phyloP scores from a whole-genome alignment of 805 yeast species.

The Tetrapisispora nanseiensis region DNA sequence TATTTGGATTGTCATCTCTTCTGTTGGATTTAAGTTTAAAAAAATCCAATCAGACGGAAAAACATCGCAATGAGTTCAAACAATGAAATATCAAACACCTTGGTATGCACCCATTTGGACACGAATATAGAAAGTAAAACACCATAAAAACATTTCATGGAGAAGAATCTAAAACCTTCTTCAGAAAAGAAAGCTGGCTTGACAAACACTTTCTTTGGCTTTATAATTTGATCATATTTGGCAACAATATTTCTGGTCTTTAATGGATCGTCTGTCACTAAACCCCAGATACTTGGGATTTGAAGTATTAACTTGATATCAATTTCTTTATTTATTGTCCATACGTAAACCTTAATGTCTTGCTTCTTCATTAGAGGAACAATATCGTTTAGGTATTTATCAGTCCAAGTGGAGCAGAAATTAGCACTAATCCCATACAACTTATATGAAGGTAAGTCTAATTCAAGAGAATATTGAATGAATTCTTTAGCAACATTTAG shows the following conservation, averaged over 20 bases:
- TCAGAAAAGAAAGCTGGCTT: constrained; percentile 12
- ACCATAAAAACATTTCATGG: constrained; percentile 12
- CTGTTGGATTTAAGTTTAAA: constrained; percentile 2
- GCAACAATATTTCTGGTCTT: constrained; percentile 11
- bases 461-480: constrained; percentile 30
- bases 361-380: constrained; percentile 26
- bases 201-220: constrained; percentile 6
- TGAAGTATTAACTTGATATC: constrained; percentile 23
- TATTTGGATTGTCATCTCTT: neutral
- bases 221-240: neutral
- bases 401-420: constrained; percentile 38
- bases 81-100: constrained; percentile 16
- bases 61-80: constrained; percentile 15
- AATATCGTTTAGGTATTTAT: constrained; percentile 23
- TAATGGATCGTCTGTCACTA: constrained; percentile 26
- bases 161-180: constrained; percentile 22
- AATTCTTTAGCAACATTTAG: constrained; percentile 27
- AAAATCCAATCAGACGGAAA: constrained; percentile 13
- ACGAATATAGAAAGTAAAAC: constrained; percentile 14
- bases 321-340: constrained; percentile 42
- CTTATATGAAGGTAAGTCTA: constrained; percentile 37
- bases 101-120: constrained; percentile 19
- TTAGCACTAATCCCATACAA: constrained; percentile 47
- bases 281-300: constrained; percentile 22
- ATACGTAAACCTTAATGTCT: constrained; percentile 34